Percentiles rank a stretch among this genome's conserved stretches.
Conservation (phyloP, 164 flowering plant species). For the Nymphaea colorata region DNA sequence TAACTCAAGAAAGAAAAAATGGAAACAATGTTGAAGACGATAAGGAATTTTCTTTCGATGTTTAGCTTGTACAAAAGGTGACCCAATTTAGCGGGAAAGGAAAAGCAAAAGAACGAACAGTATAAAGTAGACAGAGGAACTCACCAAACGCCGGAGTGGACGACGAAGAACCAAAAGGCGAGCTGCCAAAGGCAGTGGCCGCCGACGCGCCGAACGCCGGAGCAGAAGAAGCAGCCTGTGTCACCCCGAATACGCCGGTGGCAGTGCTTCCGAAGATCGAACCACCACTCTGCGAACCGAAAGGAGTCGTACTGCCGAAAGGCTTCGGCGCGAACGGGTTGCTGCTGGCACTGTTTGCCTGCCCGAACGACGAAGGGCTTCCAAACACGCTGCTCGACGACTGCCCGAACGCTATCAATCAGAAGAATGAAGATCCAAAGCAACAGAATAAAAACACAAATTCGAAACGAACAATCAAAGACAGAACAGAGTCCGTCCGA, state of each 20-base stretch:
- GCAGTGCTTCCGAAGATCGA: slow-evolving; percentile 92
- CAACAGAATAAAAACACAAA: background rate
- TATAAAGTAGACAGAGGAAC: background rate
- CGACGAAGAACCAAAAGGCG: slow-evolving; percentile 68
- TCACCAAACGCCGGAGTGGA: slow-evolving; percentile 70
- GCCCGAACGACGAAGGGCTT: slow-evolving; percentile 76
- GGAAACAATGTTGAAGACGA: background rate
- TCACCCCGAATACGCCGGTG: slow-evolving; percentile 83
- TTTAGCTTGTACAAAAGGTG: background rate
- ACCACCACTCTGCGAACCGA: slow-evolving; percentile 63
- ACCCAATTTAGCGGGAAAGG: too few relatives aligned
- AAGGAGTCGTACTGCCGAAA: slow-evolving; percentile 68
- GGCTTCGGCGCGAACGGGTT: slow-evolving; percentile 96
- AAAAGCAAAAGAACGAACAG: background rate
- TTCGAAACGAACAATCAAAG: slow-evolving; percentile 1
- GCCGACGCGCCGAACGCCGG: slow-evolving; percentile 77
- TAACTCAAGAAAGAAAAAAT: too few relatives aligned
- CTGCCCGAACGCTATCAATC: slow-evolving; percentile 85
- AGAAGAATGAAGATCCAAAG: background rate
- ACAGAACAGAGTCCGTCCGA: slow-evolving; percentile 1
- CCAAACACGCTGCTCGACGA: slow-evolving; percentile 82
- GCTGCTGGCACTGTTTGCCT: slow-evolving; percentile 41
- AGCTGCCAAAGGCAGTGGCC: slow-evolving; percentile 64
- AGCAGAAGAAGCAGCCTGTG: slow-evolving; percentile 65
- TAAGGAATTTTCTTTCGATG: too few relatives aligned